phyloP scores from a whole-genome alignment of 495 filamentous ascomycete species.

The Trichoderma virens region DNA sequence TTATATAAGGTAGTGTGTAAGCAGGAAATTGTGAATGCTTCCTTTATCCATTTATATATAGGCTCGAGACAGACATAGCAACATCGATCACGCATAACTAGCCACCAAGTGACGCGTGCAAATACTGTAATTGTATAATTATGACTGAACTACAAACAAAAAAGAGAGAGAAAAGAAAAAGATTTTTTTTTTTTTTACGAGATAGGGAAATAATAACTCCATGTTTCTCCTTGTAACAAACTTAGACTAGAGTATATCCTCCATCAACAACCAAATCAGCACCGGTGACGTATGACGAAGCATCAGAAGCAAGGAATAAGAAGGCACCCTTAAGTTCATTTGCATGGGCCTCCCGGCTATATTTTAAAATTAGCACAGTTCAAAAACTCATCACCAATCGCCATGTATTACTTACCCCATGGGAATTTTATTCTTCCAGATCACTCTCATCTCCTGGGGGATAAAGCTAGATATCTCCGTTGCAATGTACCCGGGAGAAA shows the following conservation, averaged over 20 bases:
- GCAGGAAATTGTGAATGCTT: no score
- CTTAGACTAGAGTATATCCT: not conserved
- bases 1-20: no score
- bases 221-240: not conserved
- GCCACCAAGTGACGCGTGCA: no score
- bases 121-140: no score
- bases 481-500: not conserved
- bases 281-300: not conserved
- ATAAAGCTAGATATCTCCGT: not conserved
- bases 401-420: not conserved
- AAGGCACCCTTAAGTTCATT: not conserved
- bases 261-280: not conserved
- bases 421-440: not conserved
- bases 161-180: no score
- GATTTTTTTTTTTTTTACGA: no score
- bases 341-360: not conserved
- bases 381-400: not conserved
- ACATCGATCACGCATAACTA: no score
- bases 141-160: no score
- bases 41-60: no score
- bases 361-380: constrained; percentile 12
- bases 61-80: no score
- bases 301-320: not conserved
- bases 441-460: not conserved
- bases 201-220: not conserved